Percentiles rank a stretch among this genome's conserved stretches.
Conservation (phyloP, 257 asterid genomes). For the Salvia miltiorrhiza region DNA sequence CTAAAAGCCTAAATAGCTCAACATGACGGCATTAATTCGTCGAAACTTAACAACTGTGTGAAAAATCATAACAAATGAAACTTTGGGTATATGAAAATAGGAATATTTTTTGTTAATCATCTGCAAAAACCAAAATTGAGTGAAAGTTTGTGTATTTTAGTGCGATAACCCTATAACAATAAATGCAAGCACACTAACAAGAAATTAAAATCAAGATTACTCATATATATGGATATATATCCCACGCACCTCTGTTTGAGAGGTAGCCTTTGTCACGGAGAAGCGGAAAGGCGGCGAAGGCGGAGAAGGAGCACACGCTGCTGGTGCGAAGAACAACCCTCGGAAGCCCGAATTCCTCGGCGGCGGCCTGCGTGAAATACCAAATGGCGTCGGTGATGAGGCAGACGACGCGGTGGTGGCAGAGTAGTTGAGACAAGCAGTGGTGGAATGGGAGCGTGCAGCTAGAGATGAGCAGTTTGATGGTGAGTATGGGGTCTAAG, state of each 20-base stretch:
- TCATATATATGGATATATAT: too few relatives aligned
- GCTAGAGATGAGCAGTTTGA: conserved; percentile 17
- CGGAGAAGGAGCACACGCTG: conserved; percentile 22
- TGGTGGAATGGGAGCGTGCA: conserved; percentile 14
- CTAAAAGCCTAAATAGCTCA: too few relatives aligned
- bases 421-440: conserved; percentile 19
- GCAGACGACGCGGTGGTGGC: conserved; percentile 8
- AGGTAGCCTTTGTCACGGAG: conserved; percentile 25
- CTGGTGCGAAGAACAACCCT: conserved; percentile 36
- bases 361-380: conserved; percentile 33
- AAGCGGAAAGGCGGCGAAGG: conserved; percentile 20
- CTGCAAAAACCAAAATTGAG: too few relatives aligned
- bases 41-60: too few relatives aligned
- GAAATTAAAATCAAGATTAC: too few relatives aligned
- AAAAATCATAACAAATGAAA: too few relatives aligned
- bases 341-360: conserved; percentile 33
- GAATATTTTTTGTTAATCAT: too few relatives aligned
- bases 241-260: conserved; percentile 26
- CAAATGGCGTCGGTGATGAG: conserved; percentile 24
- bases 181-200: background rate
- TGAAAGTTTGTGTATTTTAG: too few relatives aligned
- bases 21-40: too few relatives aligned
- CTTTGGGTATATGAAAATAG: too few relatives aligned
- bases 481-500: background rate
- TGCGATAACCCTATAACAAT: background rate